Base-by-base conservation (phyloP, 345 rosid species). In the Angophora floribunda region DNA sequence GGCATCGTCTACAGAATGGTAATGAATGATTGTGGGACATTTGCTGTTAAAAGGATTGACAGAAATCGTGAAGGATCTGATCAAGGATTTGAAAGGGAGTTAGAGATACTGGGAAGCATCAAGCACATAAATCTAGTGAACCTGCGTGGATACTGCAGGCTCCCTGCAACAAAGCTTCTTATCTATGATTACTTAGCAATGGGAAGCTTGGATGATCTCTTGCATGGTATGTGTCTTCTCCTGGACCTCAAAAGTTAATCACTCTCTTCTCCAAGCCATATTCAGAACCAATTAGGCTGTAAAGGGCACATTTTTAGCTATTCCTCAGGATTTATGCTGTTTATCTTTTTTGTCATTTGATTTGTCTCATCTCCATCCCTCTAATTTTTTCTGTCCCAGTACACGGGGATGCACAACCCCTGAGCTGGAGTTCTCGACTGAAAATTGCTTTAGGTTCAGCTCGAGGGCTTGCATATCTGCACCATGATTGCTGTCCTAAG, bases 1-100 rank as follows among this genome's bases (percentile, higher is more conserved):
- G 99, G 99, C 85, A 97, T 95, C 17, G 99, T 97, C 9, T 97
- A 96, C 88, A 93, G 99, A 47, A 97, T 97, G 99, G 99, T 97
- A 84, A 97, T 96, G 99, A 97, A 96, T 86, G 98, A 97, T 91
- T 96, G 98, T 91, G 99, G 98, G 89, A 96, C 98, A 32, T 97
- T 96, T 95, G 99, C 99, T 84, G 99, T 97, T 84, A 97, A 97
- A 90, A 94, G 95, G 89, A 94, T 97, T 90, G 99, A 97, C 86
- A 92, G 97, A 67, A 91, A 95, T 86, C 93, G 98, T 36, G 95
- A 96, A 92, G 99, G 99, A 88, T 96, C 97, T 89, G 99, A 97
- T 93, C 95, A 94, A 93, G 98, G 93, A 55, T 97, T 97, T 52
- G 99, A 97, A 93, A 91, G 98, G 88, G 99, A 97, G 88, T 89